Evolutionary conservation across 2,329 filamentous ascomycete genomes (phyloP), one percentile per base, ranked within the genome.

Genomic region (Aspergillus floridensis): DNA sequence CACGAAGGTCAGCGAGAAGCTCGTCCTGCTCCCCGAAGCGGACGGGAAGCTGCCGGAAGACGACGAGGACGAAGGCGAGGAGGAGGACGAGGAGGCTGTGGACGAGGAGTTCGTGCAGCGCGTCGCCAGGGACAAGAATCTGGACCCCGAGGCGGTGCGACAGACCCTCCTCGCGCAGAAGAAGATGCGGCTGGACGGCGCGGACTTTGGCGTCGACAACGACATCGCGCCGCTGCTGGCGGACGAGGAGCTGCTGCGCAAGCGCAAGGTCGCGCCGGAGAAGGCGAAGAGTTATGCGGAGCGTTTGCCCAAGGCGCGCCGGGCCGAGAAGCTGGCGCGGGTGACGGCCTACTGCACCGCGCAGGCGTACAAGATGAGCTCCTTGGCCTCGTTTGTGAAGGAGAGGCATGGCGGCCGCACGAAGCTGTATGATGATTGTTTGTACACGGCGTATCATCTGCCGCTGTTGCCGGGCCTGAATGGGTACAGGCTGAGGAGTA

Each of bases 291-390:
- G 90, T 71, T 96, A 96, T 76, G 95, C 95, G 5, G 95, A 99
- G 77, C 85, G 95, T 52, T 77, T 98, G 61, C 92, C 95, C 49
- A 99, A 99, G 77, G 84, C 89, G 22, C 87, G 93, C 71, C 83
- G 95, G 58, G 89, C 91, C 12, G 91, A 96, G 68, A 95, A 95
- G 76, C 80, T 99, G 60, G 88, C 93, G 32, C 85, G 95, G 61
- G 86, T 98, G 57, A 99, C 95, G 59, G 95, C 95, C 11, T 99
- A 98, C 76, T 98, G 93, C 75, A 98, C 92, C 0, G 93, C 95
- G 0, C 91, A 97, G 75, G 91, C 90, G 7, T 98, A 93, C 79
- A 96, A 93, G 78, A 87, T 96, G 78, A 89, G 90, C 68, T 85
- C 88, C 26, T 92, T 92, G n/a, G 92, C 93, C 14, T 86, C 91